Percentiles rank a stretch among this genome's conserved stretches.
Evolutionary conservation across 75 land plant species (phyloP).

Genomic region (Pinus albicaulis): DNA sequence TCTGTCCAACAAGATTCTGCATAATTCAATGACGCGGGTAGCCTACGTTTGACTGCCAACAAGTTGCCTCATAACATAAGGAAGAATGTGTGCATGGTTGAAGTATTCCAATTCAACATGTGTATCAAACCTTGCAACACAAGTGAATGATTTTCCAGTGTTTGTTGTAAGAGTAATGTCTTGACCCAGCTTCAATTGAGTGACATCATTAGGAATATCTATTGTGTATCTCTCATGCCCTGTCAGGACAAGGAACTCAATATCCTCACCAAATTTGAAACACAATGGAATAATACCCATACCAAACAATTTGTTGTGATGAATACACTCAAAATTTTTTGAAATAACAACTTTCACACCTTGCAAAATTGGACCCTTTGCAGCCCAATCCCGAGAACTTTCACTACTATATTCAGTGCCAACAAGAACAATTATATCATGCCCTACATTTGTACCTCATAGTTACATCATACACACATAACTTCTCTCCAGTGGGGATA

Average conservation of each 20-base stretch:
- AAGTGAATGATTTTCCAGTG: no score
- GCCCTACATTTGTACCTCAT: slow-evolving; percentile 77
- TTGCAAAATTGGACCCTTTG: no score
- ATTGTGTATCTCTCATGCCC: slow-evolving; percentile 82
- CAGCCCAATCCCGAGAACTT: no score
- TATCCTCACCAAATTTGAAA: slow-evolving; percentile 91
- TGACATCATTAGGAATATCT: no score
- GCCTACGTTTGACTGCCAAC: not conserved
- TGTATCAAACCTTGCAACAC: no score
- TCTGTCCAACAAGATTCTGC: not conserved
- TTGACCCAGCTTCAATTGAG: no score
- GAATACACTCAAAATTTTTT: slow-evolving; percentile 96
- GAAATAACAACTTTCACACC: slow-evolving; percentile 95
- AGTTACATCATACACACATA: slow-evolving; percentile 79
- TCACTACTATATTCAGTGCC: no score
- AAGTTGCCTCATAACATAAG: no score
- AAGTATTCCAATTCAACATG: no score
- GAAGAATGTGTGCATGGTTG: no score
- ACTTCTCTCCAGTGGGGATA: slow-evolving; percentile 85
- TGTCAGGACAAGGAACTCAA: slow-evolving; percentile 75
- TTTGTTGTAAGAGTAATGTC: no score
- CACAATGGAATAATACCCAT: slow-evolving; percentile 98
- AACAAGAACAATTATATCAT: slow-evolving; percentile 68
- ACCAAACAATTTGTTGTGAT: slow-evolving; percentile 95
- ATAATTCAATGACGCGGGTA: not conserved